Percentiles rank a stretch among this genome's conserved stretches.
Evolutionary conservation across 768 basidiomycete species (phyloP).

Genomic region (Lactarius quietus): DNA sequence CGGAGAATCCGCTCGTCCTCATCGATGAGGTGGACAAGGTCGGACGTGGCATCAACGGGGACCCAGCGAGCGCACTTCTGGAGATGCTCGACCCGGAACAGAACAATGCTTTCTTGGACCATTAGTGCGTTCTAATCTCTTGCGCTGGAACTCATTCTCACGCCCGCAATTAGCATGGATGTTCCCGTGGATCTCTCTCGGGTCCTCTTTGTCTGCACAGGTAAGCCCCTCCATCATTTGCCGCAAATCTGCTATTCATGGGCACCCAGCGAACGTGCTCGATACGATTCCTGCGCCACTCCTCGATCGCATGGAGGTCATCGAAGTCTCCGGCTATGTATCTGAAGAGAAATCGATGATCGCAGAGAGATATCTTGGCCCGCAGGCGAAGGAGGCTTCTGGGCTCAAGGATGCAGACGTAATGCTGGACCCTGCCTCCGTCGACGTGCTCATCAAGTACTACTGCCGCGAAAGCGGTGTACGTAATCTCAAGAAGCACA

Average conservation of each 20-base stretch:
- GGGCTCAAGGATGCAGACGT: constrained; percentile 87
- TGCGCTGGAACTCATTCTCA: neutral
- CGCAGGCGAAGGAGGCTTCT: constrained; percentile 88
- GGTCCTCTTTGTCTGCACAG: constrained; percentile 96
- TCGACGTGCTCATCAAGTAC: constrained; percentile 90
- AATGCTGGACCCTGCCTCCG: constrained; percentile 64
- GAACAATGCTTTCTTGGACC: constrained; percentile 91
- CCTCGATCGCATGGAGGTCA: constrained; percentile 93
- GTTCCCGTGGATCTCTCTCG: constrained; percentile 95
- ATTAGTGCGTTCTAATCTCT: constrained; percentile 65
- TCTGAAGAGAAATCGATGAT: constrained; percentile 90
- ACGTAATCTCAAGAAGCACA: constrained; percentile 94
- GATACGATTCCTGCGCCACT: constrained; percentile 93
- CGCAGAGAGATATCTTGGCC: constrained; percentile 82
- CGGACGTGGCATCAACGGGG: constrained; percentile 85
- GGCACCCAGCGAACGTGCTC: constrained; percentile 70
- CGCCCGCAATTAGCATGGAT: constrained; percentile 68
- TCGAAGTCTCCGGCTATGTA: constrained; percentile 93
- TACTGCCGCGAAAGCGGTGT: constrained; percentile 98
- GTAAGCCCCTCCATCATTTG: constrained; percentile 30
- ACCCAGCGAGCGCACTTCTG: constrained; percentile 84
- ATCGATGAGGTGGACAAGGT: constrained; percentile 98
- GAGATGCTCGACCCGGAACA: constrained; percentile 97
- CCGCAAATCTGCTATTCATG: constrained; percentile 6
- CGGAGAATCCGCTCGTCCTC: constrained; percentile 89